Evolutionary conservation across 176 grass and related monocot species (phyloP), one percentile per base, ranked within the genome.

Genomic region (Luzula sylvatica): DNA sequence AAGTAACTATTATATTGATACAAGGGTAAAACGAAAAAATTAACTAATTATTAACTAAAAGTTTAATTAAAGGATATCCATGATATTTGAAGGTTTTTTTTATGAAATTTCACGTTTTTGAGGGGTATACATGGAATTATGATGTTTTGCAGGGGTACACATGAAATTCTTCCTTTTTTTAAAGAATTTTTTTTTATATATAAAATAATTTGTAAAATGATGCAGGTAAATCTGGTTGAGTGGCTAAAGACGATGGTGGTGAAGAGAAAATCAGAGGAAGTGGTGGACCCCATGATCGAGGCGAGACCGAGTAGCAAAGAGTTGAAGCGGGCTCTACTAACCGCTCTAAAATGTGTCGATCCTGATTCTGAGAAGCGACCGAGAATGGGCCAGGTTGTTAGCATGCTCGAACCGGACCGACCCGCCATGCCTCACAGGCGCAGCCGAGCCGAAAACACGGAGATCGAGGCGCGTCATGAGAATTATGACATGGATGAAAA

Each of bases 231-330:
- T 58, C 77, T 95, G 53, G 90, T 95, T 60, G 90, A 95, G 26
- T 95, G 90, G 90, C 84, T 95, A 68, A 95, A 95, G 81, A 73
- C 82, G 90, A 95, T 95, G 90, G 80, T 95, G 19, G 90, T 67
- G 11, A 83, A 75, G 38, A 82, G 76, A 48, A 75, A 79, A 1
- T 84, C 84, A 32, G 90, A 95, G 58, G 84, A 95, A 73, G 80
- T 95, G 58, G 80, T 95, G 39, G 90, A 95, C 61, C 90, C 80
- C 68, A 72, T 72, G 22, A 70, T 95, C 15, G 90, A 86, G 77
- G 78, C 76, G 64, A 88, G 80, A 60, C 90, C 90, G 2, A 78
- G 83, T 2, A 95, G 80, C 44, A 95, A 66, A 60, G 90, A 82
- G 53, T 77, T 95, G 12, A 95, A 95, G 28, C 76, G 80, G 46